These are phyloP conservation scores for Venturia asperata DNA, from an alignment of 2,329 filamentous ascomycete genomes.

Conservation along the genomic window DNA sequence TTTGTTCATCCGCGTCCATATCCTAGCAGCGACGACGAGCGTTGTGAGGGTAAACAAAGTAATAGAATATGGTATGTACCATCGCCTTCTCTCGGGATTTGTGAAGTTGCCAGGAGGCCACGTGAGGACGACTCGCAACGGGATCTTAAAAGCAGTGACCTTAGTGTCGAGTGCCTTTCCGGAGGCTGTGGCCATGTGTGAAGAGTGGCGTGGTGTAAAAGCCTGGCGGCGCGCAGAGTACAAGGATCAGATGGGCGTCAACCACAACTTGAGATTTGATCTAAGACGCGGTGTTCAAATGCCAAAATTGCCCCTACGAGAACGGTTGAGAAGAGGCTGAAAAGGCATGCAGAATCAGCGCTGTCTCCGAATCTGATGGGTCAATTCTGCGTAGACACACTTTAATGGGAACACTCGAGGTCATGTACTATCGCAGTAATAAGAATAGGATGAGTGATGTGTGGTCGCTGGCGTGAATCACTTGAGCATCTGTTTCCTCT, in stretches of 20 bases:
- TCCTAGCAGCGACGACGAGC: constrained; percentile 3
- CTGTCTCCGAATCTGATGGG: neutral
- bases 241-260: neutral
- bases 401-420: neutral
- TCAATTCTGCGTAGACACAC: neutral
- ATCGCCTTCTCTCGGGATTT: constrained; percentile 13
- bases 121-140: constrained; percentile 13
- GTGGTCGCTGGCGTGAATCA: neutral
- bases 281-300: neutral
- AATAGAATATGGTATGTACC: constrained; percentile 16
- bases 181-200: neutral
- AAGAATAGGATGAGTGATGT: neutral
- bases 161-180: constrained; percentile 5
- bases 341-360: neutral
- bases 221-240: neutral
- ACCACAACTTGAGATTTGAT: neutral
- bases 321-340: neutral
- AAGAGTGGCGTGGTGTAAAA: neutral
- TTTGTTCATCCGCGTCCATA: constrained; percentile 14
- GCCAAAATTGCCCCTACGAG: neutral
- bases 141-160: constrained; percentile 17
- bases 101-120: constrained; percentile 17
- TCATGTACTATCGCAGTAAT: neutral
- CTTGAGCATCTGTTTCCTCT: neutral
- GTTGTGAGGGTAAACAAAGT: constrained; percentile 14